A percentile compares a stretch with the other conserved stretches of the same genome.
These are phyloP conservation scores for Rhizopogon vesiculosus DNA, from an alignment of 768 basidiomycete genomes.

Conservation along the genomic window DNA sequence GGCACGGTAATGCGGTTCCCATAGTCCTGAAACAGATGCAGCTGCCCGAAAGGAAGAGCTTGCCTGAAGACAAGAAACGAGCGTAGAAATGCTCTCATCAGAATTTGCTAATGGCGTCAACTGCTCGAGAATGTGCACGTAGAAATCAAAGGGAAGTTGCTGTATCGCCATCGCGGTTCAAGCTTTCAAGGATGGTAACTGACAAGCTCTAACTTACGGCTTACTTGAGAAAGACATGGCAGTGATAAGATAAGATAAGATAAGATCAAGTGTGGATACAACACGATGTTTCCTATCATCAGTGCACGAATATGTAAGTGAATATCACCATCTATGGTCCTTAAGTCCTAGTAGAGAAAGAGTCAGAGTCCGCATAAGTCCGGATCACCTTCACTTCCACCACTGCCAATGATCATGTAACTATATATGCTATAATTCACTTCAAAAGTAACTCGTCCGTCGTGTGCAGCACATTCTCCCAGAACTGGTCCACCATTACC, in stretches of 20 bases:
- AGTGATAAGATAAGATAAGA: neutral
- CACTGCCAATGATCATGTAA: neutral
- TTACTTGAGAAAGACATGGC: neutral
- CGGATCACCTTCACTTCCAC: neutral
- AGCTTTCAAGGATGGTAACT: too few species aligned
- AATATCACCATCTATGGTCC: neutral
- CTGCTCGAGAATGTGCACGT: slow-evolving; percentile 30
- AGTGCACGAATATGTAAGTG: neutral
- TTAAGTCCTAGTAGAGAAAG: neutral
- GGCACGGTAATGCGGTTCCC: slow-evolving; percentile 47
- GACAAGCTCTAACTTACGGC: too few species aligned
- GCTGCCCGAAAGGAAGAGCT: slow-evolving; percentile 40
- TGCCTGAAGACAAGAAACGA: slow-evolving; percentile 35
- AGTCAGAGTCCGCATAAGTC: neutral
- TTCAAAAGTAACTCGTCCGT: slow-evolving; percentile 55
- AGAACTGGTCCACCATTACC: slow-evolving; percentile 58
- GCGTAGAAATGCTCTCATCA: slow-evolving; percentile 23
- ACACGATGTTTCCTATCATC: neutral
- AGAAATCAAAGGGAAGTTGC: slow-evolving; percentile 31
- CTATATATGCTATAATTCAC: neutral
- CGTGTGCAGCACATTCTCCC: slow-evolving; percentile 51
- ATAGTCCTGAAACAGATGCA: slow-evolving; percentile 36
- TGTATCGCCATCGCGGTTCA: slow-evolving; percentile 12
- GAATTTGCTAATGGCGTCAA: slow-evolving; percentile 23
- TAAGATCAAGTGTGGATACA: neutral